phyloP scores from a whole-genome alignment of 495 filamentous ascomycete species.

The Usnea hakonensis region DNA sequence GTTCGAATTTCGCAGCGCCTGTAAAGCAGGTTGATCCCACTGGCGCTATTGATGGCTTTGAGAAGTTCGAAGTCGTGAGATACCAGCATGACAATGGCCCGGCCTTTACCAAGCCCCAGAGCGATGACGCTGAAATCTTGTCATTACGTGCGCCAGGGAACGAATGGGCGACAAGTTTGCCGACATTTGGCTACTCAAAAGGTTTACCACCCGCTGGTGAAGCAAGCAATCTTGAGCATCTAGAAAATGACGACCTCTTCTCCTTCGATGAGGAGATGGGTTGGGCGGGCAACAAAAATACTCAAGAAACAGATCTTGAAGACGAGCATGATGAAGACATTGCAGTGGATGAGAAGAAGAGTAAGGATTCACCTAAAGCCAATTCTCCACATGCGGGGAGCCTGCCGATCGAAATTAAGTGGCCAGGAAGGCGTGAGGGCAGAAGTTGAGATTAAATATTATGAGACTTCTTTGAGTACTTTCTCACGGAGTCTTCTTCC shows the following conservation, averaged over 20 bases:
- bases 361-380: conserved; percentile 7
- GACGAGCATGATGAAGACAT: conserved; percentile 12
- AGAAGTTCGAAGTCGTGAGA: conserved; percentile 3
- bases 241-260: conserved; percentile 22
- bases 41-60: neutral
- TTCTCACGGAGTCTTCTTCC: neutral
- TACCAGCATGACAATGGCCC: neutral
- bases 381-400: conserved; percentile 26
- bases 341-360: conserved; percentile 4
- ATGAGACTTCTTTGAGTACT: too few relatives aligned
- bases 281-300: neutral
- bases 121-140: neutral
- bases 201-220: conserved; percentile 3
- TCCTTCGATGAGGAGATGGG: conserved; percentile 24
- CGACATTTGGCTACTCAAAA: neutral
- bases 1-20: neutral
- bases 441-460: neutral
- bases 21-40: neutral
- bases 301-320: neutral
- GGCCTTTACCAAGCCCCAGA: neutral
- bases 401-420: conserved; percentile 26
- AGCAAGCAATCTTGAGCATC: conserved; percentile 21
- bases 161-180: conserved; percentile 24
- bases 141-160: neutral
- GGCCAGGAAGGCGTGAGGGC: conserved; percentile 15